A percentile compares a stretch with the other conserved stretches of the same genome.
These are phyloP conservation scores for Acephala macrosclerotiorum DNA, from an alignment of 2,329 filamentous ascomycete genomes.

Conservation along the genomic window DNA sequence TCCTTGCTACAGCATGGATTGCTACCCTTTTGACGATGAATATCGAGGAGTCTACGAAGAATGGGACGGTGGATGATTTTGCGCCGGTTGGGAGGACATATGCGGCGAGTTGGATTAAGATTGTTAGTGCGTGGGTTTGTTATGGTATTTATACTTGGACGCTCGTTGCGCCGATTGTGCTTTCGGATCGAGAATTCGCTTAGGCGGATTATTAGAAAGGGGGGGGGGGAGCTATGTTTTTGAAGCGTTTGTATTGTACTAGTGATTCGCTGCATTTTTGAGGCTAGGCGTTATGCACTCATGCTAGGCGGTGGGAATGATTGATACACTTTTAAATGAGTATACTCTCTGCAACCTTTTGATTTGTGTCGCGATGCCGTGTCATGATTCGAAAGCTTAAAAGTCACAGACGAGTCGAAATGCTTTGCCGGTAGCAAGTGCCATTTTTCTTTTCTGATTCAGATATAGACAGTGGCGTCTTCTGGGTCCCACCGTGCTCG, in stretches of 20 bases:
- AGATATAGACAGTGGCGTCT: too few species aligned
- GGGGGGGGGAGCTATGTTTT: not conserved
- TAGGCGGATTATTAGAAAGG: not conserved
- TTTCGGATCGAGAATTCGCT: slow-evolving; percentile 78
- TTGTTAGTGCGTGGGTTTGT: slow-evolving; percentile 96
- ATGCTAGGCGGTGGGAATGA: not conserved
- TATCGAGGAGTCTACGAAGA: slow-evolving; percentile 68
- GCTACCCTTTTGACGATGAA: slow-evolving; percentile 88
- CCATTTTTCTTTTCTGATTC: not conserved
- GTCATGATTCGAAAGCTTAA: not conserved
- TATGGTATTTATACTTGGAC: slow-evolving; percentile 96
- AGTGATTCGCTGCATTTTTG: slow-evolving; percentile 4
- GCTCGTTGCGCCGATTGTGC: slow-evolving; percentile 81
- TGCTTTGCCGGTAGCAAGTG: not conserved
- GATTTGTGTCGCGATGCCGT: not conserved
- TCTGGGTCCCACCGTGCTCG: not conserved
- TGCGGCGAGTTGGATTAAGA: slow-evolving; percentile 99
- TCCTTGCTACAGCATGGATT: slow-evolving; percentile 95
- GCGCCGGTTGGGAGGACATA: slow-evolving; percentile 94
- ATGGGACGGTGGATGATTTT: slow-evolving; percentile 72
- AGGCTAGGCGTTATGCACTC: slow-evolving; percentile 6
- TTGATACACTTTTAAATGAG: slow-evolving; percentile 5
- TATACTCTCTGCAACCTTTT: not conserved
- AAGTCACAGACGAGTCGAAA: not conserved
- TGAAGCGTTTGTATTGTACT: not conserved